Evolutionary conservation across 2,329 filamentous ascomycete species (phyloP), one percentile per base, ranked within the genome.

Genomic region (Xylariaceae sp.): DNA sequence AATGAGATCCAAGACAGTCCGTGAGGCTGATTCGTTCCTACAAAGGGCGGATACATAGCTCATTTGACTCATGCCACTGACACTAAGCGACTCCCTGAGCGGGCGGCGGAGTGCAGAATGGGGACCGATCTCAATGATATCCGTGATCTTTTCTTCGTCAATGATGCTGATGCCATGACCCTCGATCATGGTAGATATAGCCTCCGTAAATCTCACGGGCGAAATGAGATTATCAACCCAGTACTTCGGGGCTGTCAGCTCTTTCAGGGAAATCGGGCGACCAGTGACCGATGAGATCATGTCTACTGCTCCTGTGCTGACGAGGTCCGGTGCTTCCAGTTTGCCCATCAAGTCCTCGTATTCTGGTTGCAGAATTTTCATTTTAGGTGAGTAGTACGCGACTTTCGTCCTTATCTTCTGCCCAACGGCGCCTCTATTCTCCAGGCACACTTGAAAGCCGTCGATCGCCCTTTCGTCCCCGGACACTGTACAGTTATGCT

Each of bases 221-320:
- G 47, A 50, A 3, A 54, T 39, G 19, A 66, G 34, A 22, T 67
- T 67, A 2, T 55, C 42, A 8, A 57, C 56, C 64, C 65, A 67
- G 27, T 53, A 53, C 6, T 41, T 36, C 5, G 42, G 8, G 2
- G 23, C 34, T 20, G 16, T 16, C 5, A 42, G 12, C 11, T 32
- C 6, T 3, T 22, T 12, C 6, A 2, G 22, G 1, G 10, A n/a
- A 7, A 32, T 22, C 6, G 21, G 17, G 4, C 39, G 2, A 3
- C 47, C 41, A 0, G 50, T 42, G 0, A 53, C 39, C 1, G 44
- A 43, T 1, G 42, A 47, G 1, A 53, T 14, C 47, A 53, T 55
- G 8, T 34, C 8, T 3, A 41, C 10, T 10, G 6, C 5, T 7
- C 6, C 3, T 6, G 5, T 25, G 3, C 32, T 16, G 4, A 1